Evolutionary conservation across 2,329 filamentous ascomycete genomes (phyloP).

Genomic region (Stachybotrys chartarum): DNA sequence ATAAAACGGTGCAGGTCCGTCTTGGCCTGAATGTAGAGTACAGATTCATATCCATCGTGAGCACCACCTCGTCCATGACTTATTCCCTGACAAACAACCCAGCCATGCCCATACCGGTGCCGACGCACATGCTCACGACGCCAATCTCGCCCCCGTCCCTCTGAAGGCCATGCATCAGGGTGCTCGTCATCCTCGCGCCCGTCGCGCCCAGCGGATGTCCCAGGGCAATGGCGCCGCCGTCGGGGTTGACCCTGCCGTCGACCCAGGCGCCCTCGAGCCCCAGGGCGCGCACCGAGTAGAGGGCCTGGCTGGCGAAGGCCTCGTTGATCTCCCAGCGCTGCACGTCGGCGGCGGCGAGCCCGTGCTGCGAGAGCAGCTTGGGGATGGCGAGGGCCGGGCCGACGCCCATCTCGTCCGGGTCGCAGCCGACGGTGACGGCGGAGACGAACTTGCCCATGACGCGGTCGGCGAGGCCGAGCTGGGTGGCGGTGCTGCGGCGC

Average conservation of each 20-base stretch:
- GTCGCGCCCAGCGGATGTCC: constrained; percentile 84
- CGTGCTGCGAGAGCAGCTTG: constrained; percentile 60
- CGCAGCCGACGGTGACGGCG: constrained; percentile 67
- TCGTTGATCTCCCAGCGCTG: constrained; percentile 91
- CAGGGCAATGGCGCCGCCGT: constrained; percentile 83
- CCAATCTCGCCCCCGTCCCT: constrained; percentile 66
- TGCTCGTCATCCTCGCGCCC: constrained; percentile 68
- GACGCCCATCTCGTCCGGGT: constrained; percentile 87
- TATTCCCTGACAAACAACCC: constrained; percentile 59
- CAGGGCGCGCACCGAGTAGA: constrained; percentile 64
- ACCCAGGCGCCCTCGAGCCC: constrained; percentile 56
- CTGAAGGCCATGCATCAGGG: constrained; percentile 55
- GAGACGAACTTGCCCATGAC: constrained; percentile 80
- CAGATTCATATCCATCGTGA: background rate
- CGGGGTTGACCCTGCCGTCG: constrained; percentile 71
- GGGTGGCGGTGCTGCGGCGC: constrained; percentile 65
- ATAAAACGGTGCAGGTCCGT: too few relatives aligned
- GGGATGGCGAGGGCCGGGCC: constrained; percentile 82
- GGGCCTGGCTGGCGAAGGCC: constrained; percentile 57
- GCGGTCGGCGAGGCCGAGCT: constrained; percentile 58
- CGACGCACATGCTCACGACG: constrained; percentile 81
- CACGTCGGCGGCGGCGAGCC: constrained; percentile 60
- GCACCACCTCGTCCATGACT: background rate
- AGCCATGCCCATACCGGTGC: constrained; percentile 69
- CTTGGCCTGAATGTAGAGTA: too few relatives aligned